Percentiles rank a stretch among this genome's conserved stretches.
phyloP scores from a whole-genome alignment of 208 protist genomes.

The Leishmania lainsoni region DNA sequence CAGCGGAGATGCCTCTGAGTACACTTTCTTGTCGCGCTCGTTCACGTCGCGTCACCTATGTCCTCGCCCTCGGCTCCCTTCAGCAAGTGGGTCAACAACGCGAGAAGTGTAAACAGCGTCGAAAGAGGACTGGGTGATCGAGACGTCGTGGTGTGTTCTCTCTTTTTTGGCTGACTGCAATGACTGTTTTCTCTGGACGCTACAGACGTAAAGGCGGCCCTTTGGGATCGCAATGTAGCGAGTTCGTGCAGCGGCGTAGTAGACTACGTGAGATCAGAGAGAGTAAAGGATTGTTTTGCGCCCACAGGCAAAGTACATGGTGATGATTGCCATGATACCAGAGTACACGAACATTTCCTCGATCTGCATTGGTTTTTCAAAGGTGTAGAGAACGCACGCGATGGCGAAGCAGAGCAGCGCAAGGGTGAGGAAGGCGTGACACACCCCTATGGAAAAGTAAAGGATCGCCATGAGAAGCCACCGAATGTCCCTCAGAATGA shows the following conservation, averaged over 20 bases:
- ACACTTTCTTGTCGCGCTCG: neutral
- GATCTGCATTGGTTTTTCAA: slow-evolving; percentile 41
- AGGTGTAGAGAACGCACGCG: slow-evolving; percentile 62
- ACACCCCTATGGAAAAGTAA: slow-evolving; percentile 65
- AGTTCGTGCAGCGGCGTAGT: neutral
- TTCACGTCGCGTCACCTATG: neutral
- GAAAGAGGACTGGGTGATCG: no score
- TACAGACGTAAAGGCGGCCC: neutral
- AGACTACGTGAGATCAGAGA: slow-evolving; percentile 33
- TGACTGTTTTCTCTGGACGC: neutral
- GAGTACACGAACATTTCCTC: slow-evolving; percentile 62
- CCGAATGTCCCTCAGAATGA: slow-evolving; percentile 57
- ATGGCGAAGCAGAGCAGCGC: slow-evolving; percentile 68
- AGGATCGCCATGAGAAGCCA: slow-evolving; percentile 57
- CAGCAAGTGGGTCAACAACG: neutral
- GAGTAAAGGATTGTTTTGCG: slow-evolving; percentile 72
- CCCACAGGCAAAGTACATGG: slow-evolving; percentile 75
- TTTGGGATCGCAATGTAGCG: neutral
- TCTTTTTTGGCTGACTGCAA: neutral
- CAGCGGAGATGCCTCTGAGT: neutral
- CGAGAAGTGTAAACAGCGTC: neutral
- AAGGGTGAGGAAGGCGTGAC: slow-evolving; percentile 72
- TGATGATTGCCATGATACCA: slow-evolving; percentile 64
- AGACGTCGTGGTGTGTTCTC: neutral
- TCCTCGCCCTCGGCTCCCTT: neutral